Percentiles rank a stretch among this genome's conserved stretches.
These are phyloP conservation scores for Turritis glabra DNA, from an alignment of 345 rosid species.

Conservation along the genomic window DNA sequence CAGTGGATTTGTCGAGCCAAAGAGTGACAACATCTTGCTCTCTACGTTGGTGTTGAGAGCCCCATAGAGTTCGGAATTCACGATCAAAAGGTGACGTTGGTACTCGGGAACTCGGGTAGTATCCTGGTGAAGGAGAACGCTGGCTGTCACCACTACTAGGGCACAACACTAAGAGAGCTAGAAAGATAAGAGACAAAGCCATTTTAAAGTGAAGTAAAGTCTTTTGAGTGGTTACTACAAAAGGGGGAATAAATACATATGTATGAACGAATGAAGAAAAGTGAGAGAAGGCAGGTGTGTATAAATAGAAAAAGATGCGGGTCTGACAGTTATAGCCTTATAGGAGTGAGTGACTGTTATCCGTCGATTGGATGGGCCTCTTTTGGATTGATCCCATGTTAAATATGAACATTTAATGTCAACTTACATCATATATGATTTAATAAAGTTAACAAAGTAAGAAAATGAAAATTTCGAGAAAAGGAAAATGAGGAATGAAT, in stretches of 20 bases:
- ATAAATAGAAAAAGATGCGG: slow-evolving; percentile 26
- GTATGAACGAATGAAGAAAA: slow-evolving; percentile 33
- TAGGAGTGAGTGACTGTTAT: slow-evolving; percentile 29
- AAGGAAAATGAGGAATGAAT: neutral
- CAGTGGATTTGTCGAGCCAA: slow-evolving; percentile 75
- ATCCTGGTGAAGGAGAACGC: slow-evolving; percentile 83
- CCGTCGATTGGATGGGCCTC: slow-evolving; percentile 31
- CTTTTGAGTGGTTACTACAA: slow-evolving; percentile 30
- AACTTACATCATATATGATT: slow-evolving; percentile 12
- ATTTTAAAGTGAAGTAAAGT: slow-evolving; percentile 25
- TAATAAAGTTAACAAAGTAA: neutral
- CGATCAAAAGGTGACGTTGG: slow-evolving; percentile 51
- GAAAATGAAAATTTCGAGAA: neutral
- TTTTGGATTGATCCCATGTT: slow-evolving; percentile 5
- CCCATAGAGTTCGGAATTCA: slow-evolving; percentile 72
- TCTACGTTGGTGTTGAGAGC: slow-evolving; percentile 74
- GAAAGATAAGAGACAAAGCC: slow-evolving; percentile 43
- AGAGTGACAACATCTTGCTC: slow-evolving; percentile 62
- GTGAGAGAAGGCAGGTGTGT: slow-evolving; percentile 25
- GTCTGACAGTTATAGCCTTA: slow-evolving; percentile 31
- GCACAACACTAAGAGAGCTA: slow-evolving; percentile 35
- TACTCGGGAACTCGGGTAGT: slow-evolving; percentile 62
- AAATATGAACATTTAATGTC: slow-evolving; percentile 28
- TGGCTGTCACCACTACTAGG: slow-evolving; percentile 37
- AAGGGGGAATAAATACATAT: neutral